phyloP scores from a whole-genome alignment of 768 basidiomycete genomes.

The Rhodotorula sphaerocarpa region DNA sequence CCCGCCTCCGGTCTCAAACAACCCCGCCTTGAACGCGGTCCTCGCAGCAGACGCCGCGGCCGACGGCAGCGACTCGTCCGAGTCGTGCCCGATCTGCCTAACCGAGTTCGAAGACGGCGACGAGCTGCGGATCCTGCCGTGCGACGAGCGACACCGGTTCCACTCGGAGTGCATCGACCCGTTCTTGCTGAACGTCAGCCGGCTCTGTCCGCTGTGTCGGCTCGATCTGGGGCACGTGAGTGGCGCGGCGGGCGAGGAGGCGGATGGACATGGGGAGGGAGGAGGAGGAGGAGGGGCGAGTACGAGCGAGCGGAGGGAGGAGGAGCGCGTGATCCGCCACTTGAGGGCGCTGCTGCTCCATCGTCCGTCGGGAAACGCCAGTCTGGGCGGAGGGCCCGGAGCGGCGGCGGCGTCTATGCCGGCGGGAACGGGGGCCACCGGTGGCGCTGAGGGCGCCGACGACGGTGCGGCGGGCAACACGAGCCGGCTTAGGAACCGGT shows the following conservation, averaged over 20 bases:
- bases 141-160: constrained; percentile 82
- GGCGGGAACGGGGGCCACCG: no score
- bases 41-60: neutral
- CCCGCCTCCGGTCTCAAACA: no score
- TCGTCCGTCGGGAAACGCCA: no score
- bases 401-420: no score
- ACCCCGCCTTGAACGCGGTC: neutral
- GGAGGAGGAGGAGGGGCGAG: constrained; percentile 1
- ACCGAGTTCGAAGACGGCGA: constrained; percentile 90
- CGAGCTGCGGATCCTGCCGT: constrained; percentile 79
- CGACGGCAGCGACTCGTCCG: neutral
- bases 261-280: neutral
- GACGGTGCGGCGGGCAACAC: neutral
- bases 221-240: constrained; percentile 32
- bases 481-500: constrained; percentile 1
- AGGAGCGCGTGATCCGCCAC: constrained; percentile 30
- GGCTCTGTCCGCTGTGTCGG: constrained; percentile 84
- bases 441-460: neutral
- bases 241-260: neutral
- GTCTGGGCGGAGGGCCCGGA: no score
- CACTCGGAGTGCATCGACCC: constrained; percentile 85
- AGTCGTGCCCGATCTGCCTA: constrained; percentile 82
- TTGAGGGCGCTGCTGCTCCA: constrained; percentile 23
- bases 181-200: constrained; percentile 82
- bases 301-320: constrained; percentile 11